phyloP scores from a whole-genome alignment of 2,329 filamentous ascomycete species.

The Ascochyta pisi region DNA sequence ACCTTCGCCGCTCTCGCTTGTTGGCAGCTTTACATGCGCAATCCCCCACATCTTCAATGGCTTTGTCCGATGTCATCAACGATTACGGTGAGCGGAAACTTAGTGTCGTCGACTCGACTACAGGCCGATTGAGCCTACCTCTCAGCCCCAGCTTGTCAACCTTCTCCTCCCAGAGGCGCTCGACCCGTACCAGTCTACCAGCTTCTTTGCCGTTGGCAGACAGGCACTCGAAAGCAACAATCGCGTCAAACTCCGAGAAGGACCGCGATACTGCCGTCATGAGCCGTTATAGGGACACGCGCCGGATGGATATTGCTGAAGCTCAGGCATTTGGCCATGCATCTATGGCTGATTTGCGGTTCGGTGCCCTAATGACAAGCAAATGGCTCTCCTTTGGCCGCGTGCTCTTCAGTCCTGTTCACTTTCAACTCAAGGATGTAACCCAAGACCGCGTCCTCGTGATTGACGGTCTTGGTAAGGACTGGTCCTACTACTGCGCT shows the following conservation, averaged over 20 bases:
- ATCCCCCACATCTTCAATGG: slow-evolving; percentile 59
- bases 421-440: slow-evolving; percentile 70
- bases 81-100: slow-evolving; percentile 56
- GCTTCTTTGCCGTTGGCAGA: slow-evolving; percentile 38
- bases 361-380: slow-evolving; percentile 83
- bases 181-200: slow-evolving; percentile 46
- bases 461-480: slow-evolving; percentile 84
- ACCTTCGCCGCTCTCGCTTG: slow-evolving; percentile 58
- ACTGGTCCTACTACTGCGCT: slow-evolving; percentile 87
- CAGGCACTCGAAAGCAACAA: slow-evolving; percentile 42
- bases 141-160: slow-evolving; percentile 42
- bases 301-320: slow-evolving; percentile 57
- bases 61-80: slow-evolving; percentile 61
- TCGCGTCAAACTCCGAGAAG: slow-evolving; percentile 42
- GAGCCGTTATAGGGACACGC: slow-evolving; percentile 61
- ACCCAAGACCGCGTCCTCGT: slow-evolving; percentile 73
- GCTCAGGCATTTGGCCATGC: slow-evolving; percentile 47
- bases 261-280: slow-evolving; percentile 42
- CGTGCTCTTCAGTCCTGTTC: slow-evolving; percentile 80
- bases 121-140: slow-evolving; percentile 48
- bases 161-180: slow-evolving; percentile 36
- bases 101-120: slow-evolving; percentile 47
- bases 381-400: slow-evolving; percentile 88
- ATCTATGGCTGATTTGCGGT: slow-evolving; percentile 75
- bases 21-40: slow-evolving; percentile 59